Percentiles rank a stretch among this genome's conserved stretches.
phyloP scores from a whole-genome alignment of 352 stramenopile genomes.

The Phytophthora fragariae region DNA sequence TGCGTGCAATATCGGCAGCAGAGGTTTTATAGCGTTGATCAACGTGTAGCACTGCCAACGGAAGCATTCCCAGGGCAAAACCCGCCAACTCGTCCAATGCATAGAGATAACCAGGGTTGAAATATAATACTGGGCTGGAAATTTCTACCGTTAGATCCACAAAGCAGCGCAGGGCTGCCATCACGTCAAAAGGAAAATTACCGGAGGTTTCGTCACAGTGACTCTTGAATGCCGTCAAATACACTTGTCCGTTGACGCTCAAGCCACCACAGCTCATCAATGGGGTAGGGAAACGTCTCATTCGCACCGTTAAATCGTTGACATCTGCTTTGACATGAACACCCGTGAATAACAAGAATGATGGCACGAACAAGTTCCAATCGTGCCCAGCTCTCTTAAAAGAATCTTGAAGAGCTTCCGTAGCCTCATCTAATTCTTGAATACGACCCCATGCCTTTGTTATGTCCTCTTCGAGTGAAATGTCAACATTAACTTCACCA shows the following conservation, averaged over 20 bases:
- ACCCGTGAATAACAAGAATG: constrained; percentile 41
- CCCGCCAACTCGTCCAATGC: constrained; percentile 57
- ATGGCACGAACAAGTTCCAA: constrained; percentile 35
- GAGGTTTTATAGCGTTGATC: constrained; percentile 47
- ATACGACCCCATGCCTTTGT: constrained; percentile 36
- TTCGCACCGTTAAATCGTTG: constrained; percentile 42
- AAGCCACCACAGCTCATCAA: constrained; percentile 51
- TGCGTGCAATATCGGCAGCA: constrained; percentile 65
- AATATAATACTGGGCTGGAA: constrained; percentile 50
- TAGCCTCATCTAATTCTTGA: constrained; percentile 59
- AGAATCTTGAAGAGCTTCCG: constrained; percentile 30
- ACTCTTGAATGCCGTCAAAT: constrained; percentile 40
- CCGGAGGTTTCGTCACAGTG: constrained; percentile 1
- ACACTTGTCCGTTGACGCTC: constrained; percentile 40
- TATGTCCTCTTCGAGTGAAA: constrained; percentile 54
- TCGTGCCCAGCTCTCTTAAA: constrained; percentile 33
- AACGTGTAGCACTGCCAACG: constrained; percentile 54
- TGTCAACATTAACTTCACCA: constrained; percentile 41
- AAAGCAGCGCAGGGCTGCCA: constrained; percentile 47
- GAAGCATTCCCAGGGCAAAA: constrained; percentile 41
- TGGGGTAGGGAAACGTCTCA: constrained; percentile 63
- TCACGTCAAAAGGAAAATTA: constrained; percentile 32
- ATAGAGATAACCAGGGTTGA: constrained; percentile 63
- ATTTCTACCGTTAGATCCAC: constrained; percentile 50
- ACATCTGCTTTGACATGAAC: constrained; percentile 43